Evolutionary conservation across 2,329 filamentous ascomycete genomes (phyloP), one percentile per base, ranked within the genome.

Genomic region (Seiridium unicorne): DNA sequence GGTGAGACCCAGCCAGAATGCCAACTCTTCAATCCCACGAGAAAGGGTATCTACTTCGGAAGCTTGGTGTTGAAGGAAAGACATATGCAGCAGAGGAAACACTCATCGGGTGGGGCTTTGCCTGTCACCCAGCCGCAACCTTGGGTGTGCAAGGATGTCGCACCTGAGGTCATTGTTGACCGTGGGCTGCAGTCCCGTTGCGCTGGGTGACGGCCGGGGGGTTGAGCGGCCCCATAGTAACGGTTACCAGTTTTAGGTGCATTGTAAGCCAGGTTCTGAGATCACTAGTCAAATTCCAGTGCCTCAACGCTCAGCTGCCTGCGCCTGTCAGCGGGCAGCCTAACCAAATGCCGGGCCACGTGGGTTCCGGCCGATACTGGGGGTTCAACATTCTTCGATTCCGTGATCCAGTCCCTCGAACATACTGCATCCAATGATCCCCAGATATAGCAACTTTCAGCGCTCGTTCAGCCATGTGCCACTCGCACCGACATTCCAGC

Each of bases 141-240:
- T 55, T 31, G 11, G 40, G 31, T 11, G 8, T 3, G 31, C 54
- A 31, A 36, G 54, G 54, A 38, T 57, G 35, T 35, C n/a, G n/a
- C 5, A 36, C 10, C 31, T 42, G 44, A 58, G 55, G 44, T 58
- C 46, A 58, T 58, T 58, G 55, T 58, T 58, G 44, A 49, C 55
- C 26, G 34, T 31, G n/a, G 44, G 36, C 18, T 26, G 13, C 32
- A 8, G 32, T 51, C 13, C 26, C 54, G 55, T 58, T 58, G 55
- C 55, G 46, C 55, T 49, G 55, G 55, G 55, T 58, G 55, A 58
- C 55, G 55, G 44, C 36, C 49, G 26, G 38, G 36, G 35, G 49
- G 49, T 34, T 53, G 32, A 53, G 35, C 18, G 35, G 49, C 32
- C 35, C 49, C n/a, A 34, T 18, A 36, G 35, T 26, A 18, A 5